phyloP scores from a whole-genome alignment of 805 yeast genomes.

The Isabelozyma heimii region DNA sequence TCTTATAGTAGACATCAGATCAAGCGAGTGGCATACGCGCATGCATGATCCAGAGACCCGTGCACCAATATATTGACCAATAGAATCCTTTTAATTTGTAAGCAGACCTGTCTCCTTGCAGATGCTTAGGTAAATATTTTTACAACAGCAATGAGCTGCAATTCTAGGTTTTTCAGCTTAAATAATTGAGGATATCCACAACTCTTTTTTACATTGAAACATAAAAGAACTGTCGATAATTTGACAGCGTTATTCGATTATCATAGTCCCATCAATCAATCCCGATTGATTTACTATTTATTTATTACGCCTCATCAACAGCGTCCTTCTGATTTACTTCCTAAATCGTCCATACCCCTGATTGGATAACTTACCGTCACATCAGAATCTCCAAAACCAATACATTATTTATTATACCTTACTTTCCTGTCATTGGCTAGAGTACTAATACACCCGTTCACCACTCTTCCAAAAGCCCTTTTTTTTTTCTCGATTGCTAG shows the following conservation, averaged over 20 bases:
- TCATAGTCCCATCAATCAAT: not conserved
- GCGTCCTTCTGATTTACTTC: too few species aligned
- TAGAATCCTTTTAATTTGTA: not conserved
- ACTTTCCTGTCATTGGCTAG: not conserved
- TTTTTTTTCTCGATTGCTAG: not conserved
- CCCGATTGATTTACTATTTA: not conserved
- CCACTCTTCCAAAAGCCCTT: not conserved
- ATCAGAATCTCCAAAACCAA: too few species aligned
- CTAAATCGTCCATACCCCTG: not conserved
- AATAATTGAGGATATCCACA: not conserved
- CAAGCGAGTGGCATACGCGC: too few species aligned
- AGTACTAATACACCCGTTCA: not conserved
- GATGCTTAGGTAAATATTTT: not conserved
- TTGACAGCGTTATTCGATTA: not conserved
- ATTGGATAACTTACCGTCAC: not conserved
- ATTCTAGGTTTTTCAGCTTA: not conserved
- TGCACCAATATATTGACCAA: not conserved
- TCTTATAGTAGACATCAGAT: too few species aligned
- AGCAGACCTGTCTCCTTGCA: constrained; percentile 1
- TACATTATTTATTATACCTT: not conserved
- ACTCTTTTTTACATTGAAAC: not conserved
- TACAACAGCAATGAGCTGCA: not conserved
- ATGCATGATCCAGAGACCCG: not conserved
- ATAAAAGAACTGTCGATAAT: not conserved
- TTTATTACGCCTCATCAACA: too few species aligned